Evolutionary conservation across 1,284 basidiomycete species (phyloP).

Genomic region (Malassezia vespertilionis): DNA sequence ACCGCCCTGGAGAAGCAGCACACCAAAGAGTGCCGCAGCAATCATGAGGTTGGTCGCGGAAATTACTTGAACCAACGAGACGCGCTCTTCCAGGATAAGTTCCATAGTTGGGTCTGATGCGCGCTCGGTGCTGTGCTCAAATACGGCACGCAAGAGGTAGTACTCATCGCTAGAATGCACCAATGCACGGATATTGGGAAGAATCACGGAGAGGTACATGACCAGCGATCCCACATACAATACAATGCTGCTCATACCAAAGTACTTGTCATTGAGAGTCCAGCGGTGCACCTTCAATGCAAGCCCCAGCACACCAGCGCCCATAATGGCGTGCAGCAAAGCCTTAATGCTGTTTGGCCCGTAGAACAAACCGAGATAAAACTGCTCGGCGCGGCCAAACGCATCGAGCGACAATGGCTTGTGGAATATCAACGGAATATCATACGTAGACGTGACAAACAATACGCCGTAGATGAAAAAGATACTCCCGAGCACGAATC

Average conservation of each 20-base stretch:
- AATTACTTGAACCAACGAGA: conserved; percentile 31
- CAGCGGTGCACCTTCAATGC: conserved; percentile 42
- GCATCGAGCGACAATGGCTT: conserved; percentile 9
- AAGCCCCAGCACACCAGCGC: conserved; percentile 36
- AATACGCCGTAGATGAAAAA: conserved; percentile 42
- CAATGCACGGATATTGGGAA: conserved; percentile 40
- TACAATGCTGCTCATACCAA: conserved; percentile 37
- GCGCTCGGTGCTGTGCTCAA: not conserved
- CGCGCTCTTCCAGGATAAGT: conserved; percentile 28
- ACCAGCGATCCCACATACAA: conserved; percentile 36
- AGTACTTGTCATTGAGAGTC: conserved; percentile 45
- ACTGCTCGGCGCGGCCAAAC: conserved; percentile 30
- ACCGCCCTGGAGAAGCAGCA: conserved; percentile 34
- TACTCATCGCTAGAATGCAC: conserved; percentile 30
- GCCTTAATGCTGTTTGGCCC: conserved; percentile 34
- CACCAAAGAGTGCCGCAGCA: conserved; percentile 30
- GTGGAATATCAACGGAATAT: conserved; percentile 41
- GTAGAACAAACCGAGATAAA: conserved; percentile 39
- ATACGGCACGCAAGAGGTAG: conserved; percentile 12
- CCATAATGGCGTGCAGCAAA: conserved; percentile 41
- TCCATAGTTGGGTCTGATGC: conserved; percentile 3
- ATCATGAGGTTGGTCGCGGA: conserved; percentile 40
- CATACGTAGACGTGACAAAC: conserved; percentile 40
- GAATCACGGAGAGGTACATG: conserved; percentile 38
- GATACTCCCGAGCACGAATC: conserved; percentile 37